These are phyloP conservation scores for Arachnopeziza araneosa DNA, from an alignment of 2,329 filamentous ascomycete genomes.

Conservation along the genomic window DNA sequence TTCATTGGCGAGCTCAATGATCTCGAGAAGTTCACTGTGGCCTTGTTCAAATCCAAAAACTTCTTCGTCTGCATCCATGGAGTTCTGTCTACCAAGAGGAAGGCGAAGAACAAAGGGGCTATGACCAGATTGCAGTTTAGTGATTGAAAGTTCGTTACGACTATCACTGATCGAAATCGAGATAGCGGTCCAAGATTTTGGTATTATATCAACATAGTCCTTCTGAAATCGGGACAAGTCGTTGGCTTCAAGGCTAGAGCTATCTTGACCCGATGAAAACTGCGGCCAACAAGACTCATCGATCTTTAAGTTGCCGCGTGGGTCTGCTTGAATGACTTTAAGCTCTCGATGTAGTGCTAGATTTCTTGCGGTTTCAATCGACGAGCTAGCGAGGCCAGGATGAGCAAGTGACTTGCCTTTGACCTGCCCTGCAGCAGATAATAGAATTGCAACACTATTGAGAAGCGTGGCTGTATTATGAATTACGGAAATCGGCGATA, in stretches of 20 bases:
- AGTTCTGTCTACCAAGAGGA: slow-evolving; percentile 76
- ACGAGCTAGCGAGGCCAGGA: slow-evolving; percentile 55
- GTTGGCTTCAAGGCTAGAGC: slow-evolving; percentile 40
- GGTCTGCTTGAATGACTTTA: slow-evolving; percentile 41
- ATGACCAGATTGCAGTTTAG: slow-evolving; percentile 70
- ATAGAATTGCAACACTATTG: slow-evolving; percentile 58
- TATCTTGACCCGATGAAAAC: slow-evolving; percentile 37
- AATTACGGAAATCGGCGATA: slow-evolving; percentile 50
- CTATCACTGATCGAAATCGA: slow-evolving; percentile 81
- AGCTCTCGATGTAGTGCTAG: slow-evolving; percentile 62
- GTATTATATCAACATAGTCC: slow-evolving; percentile 82
- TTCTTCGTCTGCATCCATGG: slow-evolving; percentile 72
- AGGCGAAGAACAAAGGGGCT: slow-evolving; percentile 82
- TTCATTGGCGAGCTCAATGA: slow-evolving; percentile 75
- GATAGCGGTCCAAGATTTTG: slow-evolving; percentile 74
- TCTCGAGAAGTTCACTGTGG: slow-evolving; percentile 71
- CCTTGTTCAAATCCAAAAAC: slow-evolving; percentile 81
- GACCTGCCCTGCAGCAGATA: slow-evolving; percentile 53
- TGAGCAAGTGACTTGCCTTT: slow-evolving; percentile 42
- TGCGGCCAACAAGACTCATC: slow-evolving; percentile 40
- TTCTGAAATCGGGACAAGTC: slow-evolving; percentile 63
- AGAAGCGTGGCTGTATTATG: slow-evolving; percentile 58
- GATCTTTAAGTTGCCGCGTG: slow-evolving; percentile 11
- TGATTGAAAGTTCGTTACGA: slow-evolving; percentile 78
- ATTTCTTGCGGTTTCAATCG: slow-evolving; percentile 64